Percentiles rank a stretch among this genome's conserved stretches.
Evolutionary conservation across 1,284 basidiomycete species (phyloP).

Genomic region (Pseudomicrostroma phylloplanum): DNA sequence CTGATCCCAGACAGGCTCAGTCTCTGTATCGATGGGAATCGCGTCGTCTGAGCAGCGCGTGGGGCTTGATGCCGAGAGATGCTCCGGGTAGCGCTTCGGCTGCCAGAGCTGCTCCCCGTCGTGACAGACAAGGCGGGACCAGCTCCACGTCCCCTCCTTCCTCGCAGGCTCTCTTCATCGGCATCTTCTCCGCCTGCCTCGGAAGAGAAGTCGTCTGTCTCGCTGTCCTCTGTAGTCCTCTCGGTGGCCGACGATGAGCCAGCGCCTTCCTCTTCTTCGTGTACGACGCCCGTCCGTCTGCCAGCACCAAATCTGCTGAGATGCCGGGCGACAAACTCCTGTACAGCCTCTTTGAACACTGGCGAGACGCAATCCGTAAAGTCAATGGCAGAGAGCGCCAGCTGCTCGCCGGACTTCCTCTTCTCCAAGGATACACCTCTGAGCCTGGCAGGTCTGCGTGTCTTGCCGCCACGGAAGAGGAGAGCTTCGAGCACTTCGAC

Average conservation of each 20-base stretch:
- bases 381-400: slow-evolving; percentile 1
- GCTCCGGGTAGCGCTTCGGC: background rate
- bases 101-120: background rate
- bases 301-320: background rate
- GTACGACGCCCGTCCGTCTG: background rate
- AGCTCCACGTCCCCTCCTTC: background rate
- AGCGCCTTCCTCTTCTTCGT: background rate
- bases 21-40: slow-evolving; percentile 71
- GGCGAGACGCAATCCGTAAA: slow-evolving; percentile 4
- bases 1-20: slow-evolving; percentile 77
- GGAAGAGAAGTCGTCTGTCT: background rate
- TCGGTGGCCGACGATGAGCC: background rate
- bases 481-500: slow-evolving; percentile 46
- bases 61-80: background rate
- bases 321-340: background rate
- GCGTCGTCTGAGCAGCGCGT: background rate
- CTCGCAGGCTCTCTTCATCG: background rate
- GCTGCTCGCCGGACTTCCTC: background rate
- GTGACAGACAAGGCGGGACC: background rate
- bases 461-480: slow-evolving; percentile 5
- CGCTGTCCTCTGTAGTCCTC: background rate
- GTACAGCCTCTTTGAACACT: background rate
- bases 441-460: background rate
- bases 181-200: background rate
- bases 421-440: slow-evolving; percentile 1